Percentiles rank a stretch among this genome's conserved stretches.
phyloP scores from a whole-genome alignment of 1,139 yeast species.

The Pichia kudriavzevii region DNA sequence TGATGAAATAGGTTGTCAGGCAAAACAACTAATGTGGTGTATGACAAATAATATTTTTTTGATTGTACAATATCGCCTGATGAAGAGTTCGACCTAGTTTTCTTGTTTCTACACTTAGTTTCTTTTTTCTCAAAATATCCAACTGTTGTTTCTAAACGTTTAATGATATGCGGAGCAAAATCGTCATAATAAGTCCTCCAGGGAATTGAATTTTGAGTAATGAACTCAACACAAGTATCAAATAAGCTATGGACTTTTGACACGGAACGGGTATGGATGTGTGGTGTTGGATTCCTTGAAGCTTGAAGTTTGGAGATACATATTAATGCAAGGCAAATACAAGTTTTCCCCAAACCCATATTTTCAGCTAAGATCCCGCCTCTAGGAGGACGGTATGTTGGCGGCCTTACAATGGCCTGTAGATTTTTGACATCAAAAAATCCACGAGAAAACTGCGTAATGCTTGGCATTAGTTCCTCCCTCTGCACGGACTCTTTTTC shows the following conservation, averaged over 20 bases:
- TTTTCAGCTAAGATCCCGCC: constrained; percentile 72
- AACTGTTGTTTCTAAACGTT: constrained; percentile 32
- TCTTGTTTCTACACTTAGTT: constrained; percentile 4
- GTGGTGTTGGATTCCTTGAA: constrained; percentile 35
- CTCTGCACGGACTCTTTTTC: constrained; percentile 39
- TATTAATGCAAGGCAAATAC: constrained; percentile 55
- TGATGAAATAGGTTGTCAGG: constrained; percentile 64
- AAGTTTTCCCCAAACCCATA: constrained; percentile 72
- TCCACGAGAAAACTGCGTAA: constrained; percentile 26
- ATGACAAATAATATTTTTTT: constrained; percentile 33
- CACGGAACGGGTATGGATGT: constrained; percentile 19
- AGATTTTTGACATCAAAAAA: constrained; percentile 32
- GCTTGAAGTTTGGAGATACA: constrained; percentile 48
- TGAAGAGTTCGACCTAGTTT: constrained; percentile 10
- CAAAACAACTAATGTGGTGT: constrained; percentile 51
- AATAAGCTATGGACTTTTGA: constrained; percentile 26
- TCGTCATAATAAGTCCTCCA: constrained; percentile 44
- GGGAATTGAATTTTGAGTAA: constrained; percentile 43
- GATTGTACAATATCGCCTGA: constrained; percentile 6
- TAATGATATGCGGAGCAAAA: constrained; percentile 39
- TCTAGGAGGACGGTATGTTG: constrained; percentile 38
- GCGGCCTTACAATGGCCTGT: constrained; percentile 32
- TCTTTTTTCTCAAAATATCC: constrained; percentile 38
- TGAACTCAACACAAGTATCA: constrained; percentile 36
- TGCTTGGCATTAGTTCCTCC: constrained; percentile 37